These are phyloP conservation scores for Nakaseomyces uthaithaninus DNA, from an alignment of 1,139 yeast genomes.

Conservation along the genomic window DNA sequence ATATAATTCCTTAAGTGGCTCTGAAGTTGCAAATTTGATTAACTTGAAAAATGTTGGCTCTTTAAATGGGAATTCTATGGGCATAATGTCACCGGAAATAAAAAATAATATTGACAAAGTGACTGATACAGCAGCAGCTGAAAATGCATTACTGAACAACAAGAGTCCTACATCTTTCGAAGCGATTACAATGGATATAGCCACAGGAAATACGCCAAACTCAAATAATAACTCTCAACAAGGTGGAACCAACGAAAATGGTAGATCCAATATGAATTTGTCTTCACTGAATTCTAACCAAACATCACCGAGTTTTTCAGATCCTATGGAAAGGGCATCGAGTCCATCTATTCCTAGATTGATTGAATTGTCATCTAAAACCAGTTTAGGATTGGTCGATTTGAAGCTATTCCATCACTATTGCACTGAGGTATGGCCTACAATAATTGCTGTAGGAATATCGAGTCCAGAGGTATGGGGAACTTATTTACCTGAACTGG, in stretches of 20 bases:
- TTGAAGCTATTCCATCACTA: conserved; percentile 79
- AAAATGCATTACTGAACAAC: conserved; percentile 6
- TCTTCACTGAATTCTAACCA: not conserved
- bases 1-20: not conserved
- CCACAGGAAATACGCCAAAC: not conserved
- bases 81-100: conserved; percentile 22
- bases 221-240: conserved; percentile 6
- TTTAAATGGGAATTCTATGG: conserved; percentile 1
- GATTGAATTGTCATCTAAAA: conserved; percentile 27
- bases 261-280: not conserved
- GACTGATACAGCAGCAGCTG: conserved; percentile 6
- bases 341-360: conserved; percentile 16
- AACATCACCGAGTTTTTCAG: conserved; percentile 1
- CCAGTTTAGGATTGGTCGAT: conserved; percentile 61
- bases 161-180: conserved; percentile 4
- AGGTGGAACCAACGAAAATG: not conserved
- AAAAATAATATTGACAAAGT: conserved; percentile 14
- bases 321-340: not conserved
- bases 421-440: conserved; percentile 72
- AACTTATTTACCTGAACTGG: conserved; percentile 76
- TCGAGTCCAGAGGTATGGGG: conserved; percentile 84
- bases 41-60: conserved; percentile 3
- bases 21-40: not conserved
- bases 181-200: conserved; percentile 7
- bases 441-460: conserved; percentile 86